Base-by-base conservation (phyloP, 768 basidiomycete genomes). In the Russula foetens region DNA sequence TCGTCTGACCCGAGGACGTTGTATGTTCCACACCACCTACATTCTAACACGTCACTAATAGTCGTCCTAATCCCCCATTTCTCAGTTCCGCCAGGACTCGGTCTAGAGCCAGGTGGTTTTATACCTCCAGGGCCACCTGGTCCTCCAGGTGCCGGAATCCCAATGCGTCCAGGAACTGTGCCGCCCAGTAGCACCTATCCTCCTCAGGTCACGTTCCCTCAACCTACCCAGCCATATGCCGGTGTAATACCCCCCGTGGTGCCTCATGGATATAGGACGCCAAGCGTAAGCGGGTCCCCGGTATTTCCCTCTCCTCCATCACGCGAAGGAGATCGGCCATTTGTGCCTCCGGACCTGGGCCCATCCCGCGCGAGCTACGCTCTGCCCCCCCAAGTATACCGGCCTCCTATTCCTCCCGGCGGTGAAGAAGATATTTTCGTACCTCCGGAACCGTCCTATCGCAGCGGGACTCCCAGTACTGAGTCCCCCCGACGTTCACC, bases 1-100 rank as follows among this genome's bases (percentile, higher is more conserved):
- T 33, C 75, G 80, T 46, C 62, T 85, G 23, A 55, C 45, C 6
- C 61, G 60, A 57, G 60, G 55, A 39, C 55, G 49, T 21, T 62
- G 61, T 62, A 48, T 8, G 35, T 58, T 33, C 0, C 29, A 29
- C 9, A 39, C 39, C 7, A 28, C 7, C 12, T 33, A 11, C n/a
- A 1, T 24, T 14, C 9, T 15, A 1, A 14, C 29, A 44, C 38
- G 6, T 77, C 26, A 23, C 62, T 47, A 29, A 47, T 46, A 26
- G 29, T 21, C 17, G 17, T 7, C 29, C 28, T 24, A 48, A 55
- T 21, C 23, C 5, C 26, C 8, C 19, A n/a, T 17, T 23, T 23
- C n/a, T n/a, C 19, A 62, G 62, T 41, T 12, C 62, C 49, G 8
- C 57, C 47, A 44, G 59, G 47, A 1, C 23, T 17, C 11, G 46